Percentiles rank a stretch among this genome's conserved stretches.
phyloP scores from a whole-genome alignment of 768 basidiomycete species.

The Podaxis sp. region DNA sequence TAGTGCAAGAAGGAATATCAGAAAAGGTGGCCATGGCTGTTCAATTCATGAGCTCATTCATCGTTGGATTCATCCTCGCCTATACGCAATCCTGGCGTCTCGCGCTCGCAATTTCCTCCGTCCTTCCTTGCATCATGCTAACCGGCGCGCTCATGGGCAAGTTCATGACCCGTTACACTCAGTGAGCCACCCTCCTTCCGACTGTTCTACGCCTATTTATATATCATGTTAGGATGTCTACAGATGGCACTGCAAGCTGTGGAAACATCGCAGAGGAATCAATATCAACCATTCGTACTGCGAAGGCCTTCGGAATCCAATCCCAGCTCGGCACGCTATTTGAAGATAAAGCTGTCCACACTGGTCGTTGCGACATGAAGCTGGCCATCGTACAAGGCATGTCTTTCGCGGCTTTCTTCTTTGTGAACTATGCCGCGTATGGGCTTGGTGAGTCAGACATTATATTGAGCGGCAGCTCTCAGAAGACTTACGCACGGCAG shows the following conservation, averaged over 20 bases:
- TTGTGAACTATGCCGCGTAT: conserved; percentile 67
- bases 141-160: conserved; percentile 65
- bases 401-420: conserved; percentile 68
- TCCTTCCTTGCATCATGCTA: conserved; percentile 71
- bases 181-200: conserved; percentile 37
- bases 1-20: conserved; percentile 79
- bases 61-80: conserved; percentile 70
- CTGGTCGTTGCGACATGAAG: conserved; percentile 46
- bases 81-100: conserved; percentile 66
- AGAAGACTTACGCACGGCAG: conserved; percentile 30
- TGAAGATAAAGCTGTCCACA: conserved; percentile 49
- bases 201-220: background rate
- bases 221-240: conserved; percentile 40
- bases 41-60: conserved; percentile 60
- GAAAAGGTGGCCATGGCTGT: conserved; percentile 72
- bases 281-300: conserved; percentile 77
- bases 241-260: conserved; percentile 66
- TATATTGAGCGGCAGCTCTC: background rate
- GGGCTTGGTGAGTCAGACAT: conserved; percentile 43
- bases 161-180: conserved; percentile 52
- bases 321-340: conserved; percentile 55
- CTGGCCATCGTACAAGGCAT: conserved; percentile 51
- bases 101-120: conserved; percentile 69
- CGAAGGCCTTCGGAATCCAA: conserved; percentile 83
- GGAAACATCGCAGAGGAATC: conserved; percentile 84